Base-by-base conservation (phyloP, 371 early-diverging fungal genomes). In the Mucor plumbeus region DNA sequence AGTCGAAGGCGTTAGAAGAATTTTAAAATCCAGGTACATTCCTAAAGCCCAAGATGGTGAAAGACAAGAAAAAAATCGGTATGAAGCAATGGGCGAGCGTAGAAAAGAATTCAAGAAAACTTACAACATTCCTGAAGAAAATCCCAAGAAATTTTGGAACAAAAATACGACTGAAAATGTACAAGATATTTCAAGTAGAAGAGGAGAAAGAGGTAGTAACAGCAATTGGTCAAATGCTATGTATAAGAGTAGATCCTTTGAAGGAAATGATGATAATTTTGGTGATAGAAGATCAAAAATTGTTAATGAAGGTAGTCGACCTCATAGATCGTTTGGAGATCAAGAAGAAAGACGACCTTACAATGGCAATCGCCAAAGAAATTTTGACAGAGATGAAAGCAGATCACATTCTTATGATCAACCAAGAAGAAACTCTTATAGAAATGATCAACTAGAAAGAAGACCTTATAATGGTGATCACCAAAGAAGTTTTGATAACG, bases 41-140 rank as follows among this genome's bases (percentile, higher is more conserved):
- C 76, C 79, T 21, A 43, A 59, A 10, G 34, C 21, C 14, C 67
- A 74, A 36, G 67, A 58, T 2, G 74, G 71, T 15, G 65, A 69
- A 57, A 68, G 79, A 58, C 79, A 79, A 65, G 79, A 79, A 60
- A 61, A 54, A 14, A 79, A 79, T 21, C 68, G 79, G 17, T 79
- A 74, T 40, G 59, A 67, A 11, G 77, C 79, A 0, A 79, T 79
- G 79, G 77, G 77, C 17, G 63, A 72, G 38, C 65, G 78, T 14
- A 64, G 71, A 67, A 47, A 63, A 7, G 57, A 63, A 15, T 69
- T 72, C 26, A 61, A 65, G 35, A 59, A 38, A 17, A 33, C 41
- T 3, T 54, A 64, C 34, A 59, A 59, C 33, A 59, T 41, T 1
- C 64, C 64, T 44, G 58, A 64, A 38, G 64, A 19, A 1, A 56